Base-by-base conservation (phyloP, 2,329 filamentous ascomycete species). In the Aphanoascus verrucosus region DNA sequence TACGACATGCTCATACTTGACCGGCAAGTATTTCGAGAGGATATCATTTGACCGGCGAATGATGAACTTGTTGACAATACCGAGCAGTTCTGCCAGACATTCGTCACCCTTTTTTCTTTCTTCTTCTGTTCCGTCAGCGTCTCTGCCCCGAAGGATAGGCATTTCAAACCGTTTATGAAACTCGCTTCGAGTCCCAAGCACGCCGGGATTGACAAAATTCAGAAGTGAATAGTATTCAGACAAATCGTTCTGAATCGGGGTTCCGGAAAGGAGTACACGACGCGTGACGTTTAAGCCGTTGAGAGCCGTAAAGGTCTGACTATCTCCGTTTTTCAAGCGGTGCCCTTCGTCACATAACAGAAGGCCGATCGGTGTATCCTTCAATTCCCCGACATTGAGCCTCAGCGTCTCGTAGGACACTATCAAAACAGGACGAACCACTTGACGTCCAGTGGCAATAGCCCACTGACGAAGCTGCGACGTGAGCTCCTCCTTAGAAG, bases 1-100 rank as follows among this genome's bases (percentile, higher is more conserved):
- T 0, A 98, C 93, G 31, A 98, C 93, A 67, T 98, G 93, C 69
- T 98, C 93, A 70, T 98, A 98, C 74, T 98, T 98, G 74, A 97
- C 84, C 0, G 93, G 93, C 55, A 98, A 73, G 65, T 98, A 98
- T 69, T 98, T 98, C 49, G 91, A 96, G 20, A 98, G 73, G 57
- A 98, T 94, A 41, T 98, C 93, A 77, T 98, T 98, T 3, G 91
- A 96, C 55, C 93, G 84, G 56, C 93, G 85, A 62, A 98, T 98
- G 67, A 98, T 94, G 72, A 98, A 98, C 64, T 94, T 96, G 73
- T 97, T 98, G 65, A 98, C 93, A 43, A 94, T 75, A 1, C 76
- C 75, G 2, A 95, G 80, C 12, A 98, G 78, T 63, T 95, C 91
- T 3, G 77, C 76, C 17, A 95, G 79, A 50, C 89, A 83, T 62